Conservation (phyloP, 306 rosid species). For the Notholithocarpus densiflorus region DNA sequence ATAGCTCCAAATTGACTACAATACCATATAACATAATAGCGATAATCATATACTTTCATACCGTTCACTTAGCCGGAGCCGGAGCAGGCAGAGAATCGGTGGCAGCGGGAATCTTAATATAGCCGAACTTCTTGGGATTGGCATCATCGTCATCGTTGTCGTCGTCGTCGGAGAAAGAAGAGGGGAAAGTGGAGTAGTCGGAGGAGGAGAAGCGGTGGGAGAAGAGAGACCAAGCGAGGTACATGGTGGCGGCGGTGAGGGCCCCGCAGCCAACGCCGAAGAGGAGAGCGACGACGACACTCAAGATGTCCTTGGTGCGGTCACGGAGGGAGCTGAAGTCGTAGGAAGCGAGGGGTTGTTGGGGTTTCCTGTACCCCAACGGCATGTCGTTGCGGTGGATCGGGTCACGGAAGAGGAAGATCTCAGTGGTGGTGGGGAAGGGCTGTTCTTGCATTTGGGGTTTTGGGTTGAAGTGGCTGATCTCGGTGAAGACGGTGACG, state of each 20-base stretch:
- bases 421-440: constrained; percentile 7
- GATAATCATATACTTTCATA: constrained; percentile 4
- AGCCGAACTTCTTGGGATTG: constrained; percentile 64
- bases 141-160: constrained; percentile 31
- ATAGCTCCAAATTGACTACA: constrained; percentile 5
- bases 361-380: not conserved
- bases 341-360: constrained; percentile 33
- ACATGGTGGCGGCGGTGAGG: constrained; percentile 84
- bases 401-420: constrained; percentile 10
- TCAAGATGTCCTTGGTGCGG: constrained; percentile 86
- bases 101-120: constrained; percentile 53
- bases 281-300: constrained; percentile 81
- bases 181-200: constrained; percentile 14
- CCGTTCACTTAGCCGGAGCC: constrained; percentile 35
- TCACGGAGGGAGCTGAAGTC: constrained; percentile 80
- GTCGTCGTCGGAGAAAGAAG: constrained; percentile 22
- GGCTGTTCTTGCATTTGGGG: constrained; percentile 11
- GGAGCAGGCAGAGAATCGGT: constrained; percentile 27
- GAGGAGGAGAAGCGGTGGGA: constrained; percentile 29
- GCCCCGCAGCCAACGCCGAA: constrained; percentile 95
- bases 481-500: constrained; percentile 40
- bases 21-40: no score
- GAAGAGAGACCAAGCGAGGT: constrained; percentile 71
- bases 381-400: not conserved
- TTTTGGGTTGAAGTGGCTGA: constrained; percentile 15